These are phyloP conservation scores for Rhododendron mucronatum DNA, from an alignment of 148 eudicot species.

Conservation along the genomic window DNA sequence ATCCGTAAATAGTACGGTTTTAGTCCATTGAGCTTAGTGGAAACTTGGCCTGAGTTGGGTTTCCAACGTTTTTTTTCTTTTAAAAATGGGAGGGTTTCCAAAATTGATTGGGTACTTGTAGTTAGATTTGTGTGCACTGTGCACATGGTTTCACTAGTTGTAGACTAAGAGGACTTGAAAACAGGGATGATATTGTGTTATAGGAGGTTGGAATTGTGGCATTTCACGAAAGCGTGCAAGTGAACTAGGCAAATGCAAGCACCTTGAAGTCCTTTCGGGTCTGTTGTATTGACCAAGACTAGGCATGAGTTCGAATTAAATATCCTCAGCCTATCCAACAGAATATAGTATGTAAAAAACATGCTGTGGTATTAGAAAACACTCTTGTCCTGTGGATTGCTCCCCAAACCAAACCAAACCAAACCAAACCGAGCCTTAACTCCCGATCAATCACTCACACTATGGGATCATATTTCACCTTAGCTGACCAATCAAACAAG, in stretches of 20 bases:
- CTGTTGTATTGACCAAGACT: background rate
- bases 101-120: background rate
- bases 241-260: background rate
- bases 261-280: background rate
- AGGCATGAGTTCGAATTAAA: background rate
- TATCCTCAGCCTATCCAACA: background rate
- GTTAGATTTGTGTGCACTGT: background rate
- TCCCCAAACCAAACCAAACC: background rate
- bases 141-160: background rate
- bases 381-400: background rate
- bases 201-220: background rate
- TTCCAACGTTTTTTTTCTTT: too few relatives aligned
- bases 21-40: background rate
- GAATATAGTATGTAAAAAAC: background rate
- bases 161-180: background rate
- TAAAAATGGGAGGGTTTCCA: background rate
- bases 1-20: background rate
- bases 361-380: too few relatives aligned
- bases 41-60: background rate
- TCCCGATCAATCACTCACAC: background rate
- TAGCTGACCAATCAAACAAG: background rate
- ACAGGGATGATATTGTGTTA: background rate
- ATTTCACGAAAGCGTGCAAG: background rate
- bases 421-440: background rate
- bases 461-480: background rate